phyloP scores from a whole-genome alignment of 2,329 filamentous ascomycete genomes.

The Colletotrichum nymphaeae region DNA sequence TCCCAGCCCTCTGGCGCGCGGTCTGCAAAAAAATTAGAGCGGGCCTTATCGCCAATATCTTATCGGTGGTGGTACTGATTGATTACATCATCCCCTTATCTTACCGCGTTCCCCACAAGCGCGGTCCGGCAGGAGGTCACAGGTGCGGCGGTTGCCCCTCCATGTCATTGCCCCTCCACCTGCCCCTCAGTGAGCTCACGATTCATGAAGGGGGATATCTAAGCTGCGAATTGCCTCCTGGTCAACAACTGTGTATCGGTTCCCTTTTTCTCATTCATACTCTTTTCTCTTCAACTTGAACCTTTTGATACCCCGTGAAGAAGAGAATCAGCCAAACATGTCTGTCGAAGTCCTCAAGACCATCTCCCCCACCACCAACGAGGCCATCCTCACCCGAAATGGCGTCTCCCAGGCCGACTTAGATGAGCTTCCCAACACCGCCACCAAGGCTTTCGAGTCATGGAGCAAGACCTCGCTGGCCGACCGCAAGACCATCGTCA shows the following conservation, averaged over 20 bases:
- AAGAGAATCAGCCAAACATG: constrained; percentile 55
- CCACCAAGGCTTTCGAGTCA: constrained; percentile 79
- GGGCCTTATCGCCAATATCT: constrained; percentile 2
- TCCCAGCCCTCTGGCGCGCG: not conserved
- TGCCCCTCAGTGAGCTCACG: constrained; percentile 36
- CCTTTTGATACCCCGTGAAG: not conserved
- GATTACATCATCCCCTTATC: constrained; percentile 33
- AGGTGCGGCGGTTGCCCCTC: constrained; percentile 2
- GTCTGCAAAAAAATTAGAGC: constrained; percentile 33
- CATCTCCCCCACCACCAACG: constrained; percentile 91
- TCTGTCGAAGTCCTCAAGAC: constrained; percentile 76
- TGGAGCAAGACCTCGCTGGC: constrained; percentile 81
- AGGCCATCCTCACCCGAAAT: constrained; percentile 82
- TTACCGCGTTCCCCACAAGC: not conserved
- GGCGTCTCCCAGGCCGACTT: constrained; percentile 79
- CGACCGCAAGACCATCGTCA: constrained; percentile 83
- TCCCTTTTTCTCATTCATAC: not conserved
- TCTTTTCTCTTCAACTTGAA: not conserved
- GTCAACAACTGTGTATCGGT: not conserved
- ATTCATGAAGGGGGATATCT: constrained; percentile 33
- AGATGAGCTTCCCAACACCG: constrained; percentile 75
- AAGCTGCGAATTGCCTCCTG: constrained; percentile 18
- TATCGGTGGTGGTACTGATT: not conserved
- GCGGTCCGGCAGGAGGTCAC: constrained; percentile 25
- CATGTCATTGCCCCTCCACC: constrained; percentile 19